A percentile compares a stretch with the other conserved stretches of the same genome.
These are phyloP conservation scores for Ramaria sp. DNA, from an alignment of 768 basidiomycete genomes.

Conservation along the genomic window DNA sequence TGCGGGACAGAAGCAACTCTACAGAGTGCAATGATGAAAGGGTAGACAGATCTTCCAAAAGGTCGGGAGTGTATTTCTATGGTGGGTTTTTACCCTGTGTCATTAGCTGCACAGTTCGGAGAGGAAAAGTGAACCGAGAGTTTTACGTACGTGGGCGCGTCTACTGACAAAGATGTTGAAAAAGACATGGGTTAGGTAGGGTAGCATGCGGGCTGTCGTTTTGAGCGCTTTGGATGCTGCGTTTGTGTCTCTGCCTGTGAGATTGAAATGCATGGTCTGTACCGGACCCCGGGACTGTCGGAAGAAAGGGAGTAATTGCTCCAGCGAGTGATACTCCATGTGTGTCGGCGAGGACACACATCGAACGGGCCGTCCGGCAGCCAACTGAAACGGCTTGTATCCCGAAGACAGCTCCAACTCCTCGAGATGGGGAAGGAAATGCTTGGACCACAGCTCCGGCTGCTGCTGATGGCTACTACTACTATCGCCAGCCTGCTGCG, in stretches of 20 bases:
- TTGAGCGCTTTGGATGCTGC: not conserved
- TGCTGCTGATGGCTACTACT: too few relatives aligned
- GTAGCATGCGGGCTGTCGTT: not conserved
- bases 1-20: constrained; percentile 5
- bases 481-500: not conserved
- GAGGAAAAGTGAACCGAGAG: not conserved
- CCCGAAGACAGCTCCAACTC: constrained; percentile 1
- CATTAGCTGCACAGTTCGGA: too few relatives aligned
- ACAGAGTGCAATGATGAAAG: constrained; percentile 7
- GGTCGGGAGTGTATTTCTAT: constrained; percentile 7
- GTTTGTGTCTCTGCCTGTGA: constrained; percentile 5
- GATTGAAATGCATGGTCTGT: constrained; percentile 5
- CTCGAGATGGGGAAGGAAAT: constrained; percentile 1
- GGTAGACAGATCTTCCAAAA: constrained; percentile 4
- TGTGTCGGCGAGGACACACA: constrained; percentile 6
- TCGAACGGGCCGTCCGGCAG: constrained; percentile 5
- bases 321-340: not conserved
- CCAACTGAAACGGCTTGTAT: constrained; percentile 3
- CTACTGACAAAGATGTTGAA: constrained; percentile 10
- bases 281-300: constrained; percentile 7
- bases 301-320: constrained; percentile 3
- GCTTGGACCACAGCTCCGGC: not conserved
- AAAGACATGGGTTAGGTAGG: constrained; percentile 4
- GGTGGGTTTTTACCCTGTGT: not conserved
- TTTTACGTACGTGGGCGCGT: constrained; percentile 5